A percentile compares a stretch with the other conserved stretches of the same genome.
Evolutionary conservation across 2,329 filamentous ascomycete genomes (phyloP).

Genomic region (Pseudogymnoascus sp.): DNA sequence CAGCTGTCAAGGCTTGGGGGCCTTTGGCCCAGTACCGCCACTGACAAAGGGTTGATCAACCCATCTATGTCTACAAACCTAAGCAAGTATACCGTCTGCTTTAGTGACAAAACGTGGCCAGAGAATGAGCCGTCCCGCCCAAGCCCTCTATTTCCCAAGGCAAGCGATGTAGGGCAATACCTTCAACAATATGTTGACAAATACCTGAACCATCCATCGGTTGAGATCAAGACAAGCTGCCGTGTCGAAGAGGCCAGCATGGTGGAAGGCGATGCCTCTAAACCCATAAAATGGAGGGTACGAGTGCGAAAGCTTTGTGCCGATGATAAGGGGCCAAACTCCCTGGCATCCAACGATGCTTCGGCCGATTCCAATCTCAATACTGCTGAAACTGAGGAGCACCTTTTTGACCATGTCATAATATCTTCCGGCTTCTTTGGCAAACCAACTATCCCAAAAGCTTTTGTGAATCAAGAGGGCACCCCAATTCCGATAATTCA

Average conservation of each 20-base stretch:
- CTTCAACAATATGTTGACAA: conserved; percentile 52
- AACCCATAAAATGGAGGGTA: conserved; percentile 13
- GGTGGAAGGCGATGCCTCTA: conserved; percentile 15
- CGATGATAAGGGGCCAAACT: neutral
- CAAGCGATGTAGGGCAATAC: conserved; percentile 70
- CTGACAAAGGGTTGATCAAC: conserved; percentile 46
- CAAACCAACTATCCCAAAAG: conserved; percentile 36
- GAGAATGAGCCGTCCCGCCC: conserved; percentile 43
- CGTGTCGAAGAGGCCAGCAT: conserved; percentile 16
- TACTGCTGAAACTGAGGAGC: neutral
- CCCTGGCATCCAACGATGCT: neutral
- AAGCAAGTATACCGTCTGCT: conserved; percentile 66
- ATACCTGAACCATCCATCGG: conserved; percentile 38
- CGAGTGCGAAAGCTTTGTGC: neutral
- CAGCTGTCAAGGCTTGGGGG: conserved; percentile 58
- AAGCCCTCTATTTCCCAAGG: conserved; percentile 51
- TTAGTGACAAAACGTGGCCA: conserved; percentile 66
- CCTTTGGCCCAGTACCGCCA: conserved; percentile 58
- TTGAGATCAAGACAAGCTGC: conserved; percentile 18
- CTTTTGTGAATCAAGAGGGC: conserved; percentile 12
- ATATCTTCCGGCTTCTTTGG: conserved; percentile 73
- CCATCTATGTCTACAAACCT: conserved; percentile 67
- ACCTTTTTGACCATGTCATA: conserved; percentile 59
- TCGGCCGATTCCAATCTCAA: neutral
- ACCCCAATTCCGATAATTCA: conserved; percentile 49